Evolutionary conservation across 768 basidiomycete species (phyloP), one percentile per base, ranked within the genome.

Genomic region (Bullera alba): DNA sequence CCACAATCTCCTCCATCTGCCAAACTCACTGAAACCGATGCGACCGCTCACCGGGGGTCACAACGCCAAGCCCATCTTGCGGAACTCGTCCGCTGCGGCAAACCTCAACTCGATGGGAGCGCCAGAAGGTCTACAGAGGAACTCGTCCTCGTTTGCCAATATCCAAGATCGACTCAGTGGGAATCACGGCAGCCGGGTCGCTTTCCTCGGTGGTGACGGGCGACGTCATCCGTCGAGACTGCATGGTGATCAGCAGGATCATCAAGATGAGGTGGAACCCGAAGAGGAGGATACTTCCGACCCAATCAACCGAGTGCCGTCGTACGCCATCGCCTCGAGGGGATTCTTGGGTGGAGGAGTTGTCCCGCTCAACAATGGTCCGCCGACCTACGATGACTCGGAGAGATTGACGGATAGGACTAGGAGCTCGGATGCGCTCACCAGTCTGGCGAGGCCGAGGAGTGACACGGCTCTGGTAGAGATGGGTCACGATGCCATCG

Each of bases 271-370:
- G 41, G 49, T 17, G 10, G 45, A 56, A 34, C 12, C 8, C 45
- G 34, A 54, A 46, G 42, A 63, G 35, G 46, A 50, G n/a, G 54
- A 53, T 26, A 37, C 52, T 3, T 49, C 63, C 44, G 66, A 73
- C 27, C 66, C 83, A 81, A 61, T 86, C 79, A 57, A 81, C 79
- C 75, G 86, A 47, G 76, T 95, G 16, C 93, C 93, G 1, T 82
- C 86, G 58, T 97, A 97, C 71, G 79, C 79, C 17, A 78, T 87
- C 39, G 88, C 92, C 2, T 81, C 84, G 54, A 77, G 85, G 14
- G 91, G 90, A 5, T 93, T 92, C 73, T 78, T 92, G 23, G 91
- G 91, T 5, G 80, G 79, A 3, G 90, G 91, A 4, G 83, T 92
- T n/a, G 83, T 85, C 8, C 90, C 93, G 15, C 84, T 85, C 60